A percentile compares a stretch with the other conserved stretches of the same genome.
phyloP scores from a whole-genome alignment of 73 alveolate species.

The Paramecium pentaurelia region DNA sequence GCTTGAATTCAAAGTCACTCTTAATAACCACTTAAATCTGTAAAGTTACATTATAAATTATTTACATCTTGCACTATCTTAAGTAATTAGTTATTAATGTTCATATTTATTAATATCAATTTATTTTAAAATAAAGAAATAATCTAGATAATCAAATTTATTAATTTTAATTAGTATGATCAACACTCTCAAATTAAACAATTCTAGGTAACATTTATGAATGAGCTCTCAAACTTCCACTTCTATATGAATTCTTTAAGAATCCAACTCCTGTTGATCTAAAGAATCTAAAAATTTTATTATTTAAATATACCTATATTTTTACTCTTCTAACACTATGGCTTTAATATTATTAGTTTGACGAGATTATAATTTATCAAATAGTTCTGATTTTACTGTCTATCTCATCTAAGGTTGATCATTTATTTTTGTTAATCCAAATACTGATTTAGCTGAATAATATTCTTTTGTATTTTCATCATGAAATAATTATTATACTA shows the following conservation, averaged over 20 bases:
- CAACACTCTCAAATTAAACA: neutral
- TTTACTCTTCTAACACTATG: neutral
- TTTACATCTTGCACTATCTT: neutral
- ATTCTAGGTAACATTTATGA: constrained; percentile 43
- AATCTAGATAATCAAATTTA: neutral
- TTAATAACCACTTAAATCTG: neutral
- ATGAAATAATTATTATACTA: neutral
- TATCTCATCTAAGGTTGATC: constrained; percentile 4
- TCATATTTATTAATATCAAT: neutral
- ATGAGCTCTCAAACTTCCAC: neutral
- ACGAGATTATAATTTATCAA: neutral
- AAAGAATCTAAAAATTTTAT: neutral
- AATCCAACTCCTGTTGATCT: constrained; percentile 44
- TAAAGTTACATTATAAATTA: neutral
- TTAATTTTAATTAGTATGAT: neutral
- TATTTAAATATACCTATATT: neutral
- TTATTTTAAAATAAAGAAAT: neutral
- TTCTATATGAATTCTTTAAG: neutral
- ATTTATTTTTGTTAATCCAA: neutral
- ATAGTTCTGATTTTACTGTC: constrained; percentile 8
- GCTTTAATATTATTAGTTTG: neutral
- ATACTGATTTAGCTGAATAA: constrained; percentile 4
- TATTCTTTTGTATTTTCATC: constrained; percentile 44
- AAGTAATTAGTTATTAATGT: neutral
- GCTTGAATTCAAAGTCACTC: neutral